phyloP scores from a whole-genome alignment of 352 stramenopile genomes.

The Phytopythium ostracodes region DNA sequence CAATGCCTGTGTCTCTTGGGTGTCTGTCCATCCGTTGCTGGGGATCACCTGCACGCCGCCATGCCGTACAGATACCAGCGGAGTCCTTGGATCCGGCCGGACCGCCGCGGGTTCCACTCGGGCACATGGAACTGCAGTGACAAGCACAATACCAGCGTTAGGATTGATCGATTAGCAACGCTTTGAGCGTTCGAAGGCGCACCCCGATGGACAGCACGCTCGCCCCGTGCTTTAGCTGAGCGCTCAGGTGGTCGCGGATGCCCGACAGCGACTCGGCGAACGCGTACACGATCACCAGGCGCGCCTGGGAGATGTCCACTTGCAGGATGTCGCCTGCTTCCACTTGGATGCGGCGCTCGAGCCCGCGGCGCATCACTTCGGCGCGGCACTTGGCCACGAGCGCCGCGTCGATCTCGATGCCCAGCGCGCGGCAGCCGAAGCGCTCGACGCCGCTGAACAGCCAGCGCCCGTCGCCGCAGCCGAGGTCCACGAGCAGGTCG shows the following conservation, averaged over 20 bases:
- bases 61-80: conserved; percentile 81
- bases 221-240: conserved; percentile 32
- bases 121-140: conserved; percentile 63
- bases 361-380: conserved; percentile 12
- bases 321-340: conserved; percentile 53
- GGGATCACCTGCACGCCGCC: conserved; percentile 11
- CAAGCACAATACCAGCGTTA: not conserved
- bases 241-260: conserved; percentile 47
- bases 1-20: no score
- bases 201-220: conserved; percentile 79
- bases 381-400: conserved; percentile 37
- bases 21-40: no score
- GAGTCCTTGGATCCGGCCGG: conserved; percentile 40
- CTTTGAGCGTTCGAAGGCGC: conserved; percentile 8
- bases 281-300: conserved; percentile 81
- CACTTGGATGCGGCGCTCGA: conserved; percentile 46
- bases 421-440: conserved; percentile 56
- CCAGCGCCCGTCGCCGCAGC: conserved; percentile 78
- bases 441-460: conserved; percentile 58
- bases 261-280: conserved; percentile 70
- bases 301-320: conserved; percentile 39
- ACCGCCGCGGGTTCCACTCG: conserved; percentile 58
- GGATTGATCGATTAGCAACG: not conserved
- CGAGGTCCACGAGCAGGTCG: conserved; percentile 78
- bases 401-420: conserved; percentile 62